Evolutionary conservation across 73 alveolate species (phyloP).

Genomic region (Breviolum minutum): DNA sequence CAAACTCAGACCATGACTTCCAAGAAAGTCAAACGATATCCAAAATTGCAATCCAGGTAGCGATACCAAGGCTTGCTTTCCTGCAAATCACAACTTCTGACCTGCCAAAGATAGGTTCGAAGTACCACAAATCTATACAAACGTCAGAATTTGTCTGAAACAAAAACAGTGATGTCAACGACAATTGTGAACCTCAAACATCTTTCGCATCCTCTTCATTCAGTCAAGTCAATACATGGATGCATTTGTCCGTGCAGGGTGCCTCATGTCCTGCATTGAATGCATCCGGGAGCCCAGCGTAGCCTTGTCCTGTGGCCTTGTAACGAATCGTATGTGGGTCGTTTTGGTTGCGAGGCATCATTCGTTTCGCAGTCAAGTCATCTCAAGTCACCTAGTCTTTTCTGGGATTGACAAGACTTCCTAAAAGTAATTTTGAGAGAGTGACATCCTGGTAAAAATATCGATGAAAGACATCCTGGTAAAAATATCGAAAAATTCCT

Average conservation of each 20-base stretch:
- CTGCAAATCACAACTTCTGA: constrained; percentile 74
- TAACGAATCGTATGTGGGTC: no score
- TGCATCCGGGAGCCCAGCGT: constrained; percentile 75
- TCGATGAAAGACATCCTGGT: no score
- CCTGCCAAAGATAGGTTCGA: background rate
- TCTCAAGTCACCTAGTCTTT: no score
- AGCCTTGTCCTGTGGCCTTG: constrained; percentile 87
- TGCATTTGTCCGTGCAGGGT: no score
- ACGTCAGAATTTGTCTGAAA: background rate
- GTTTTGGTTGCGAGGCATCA: no score
- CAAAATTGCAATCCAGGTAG: background rate
- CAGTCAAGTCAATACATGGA: no score
- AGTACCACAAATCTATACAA: background rate
- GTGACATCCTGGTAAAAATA: no score
- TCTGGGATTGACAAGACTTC: no score
- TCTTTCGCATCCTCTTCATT: background rate
- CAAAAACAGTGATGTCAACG: background rate
- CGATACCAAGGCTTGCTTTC: constrained; percentile 88
- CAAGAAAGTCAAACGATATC: background rate
- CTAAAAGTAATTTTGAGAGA: background rate
- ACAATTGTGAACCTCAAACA: no score
- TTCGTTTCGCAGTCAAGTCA: no score
- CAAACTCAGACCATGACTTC: background rate
- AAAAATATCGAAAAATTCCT: no score
- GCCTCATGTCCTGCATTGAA: constrained; percentile 95